Percentiles rank a stretch among this genome's conserved stretches.
Conservation (phyloP, 208 protist species). For the Trypanosoma avium region DNA sequence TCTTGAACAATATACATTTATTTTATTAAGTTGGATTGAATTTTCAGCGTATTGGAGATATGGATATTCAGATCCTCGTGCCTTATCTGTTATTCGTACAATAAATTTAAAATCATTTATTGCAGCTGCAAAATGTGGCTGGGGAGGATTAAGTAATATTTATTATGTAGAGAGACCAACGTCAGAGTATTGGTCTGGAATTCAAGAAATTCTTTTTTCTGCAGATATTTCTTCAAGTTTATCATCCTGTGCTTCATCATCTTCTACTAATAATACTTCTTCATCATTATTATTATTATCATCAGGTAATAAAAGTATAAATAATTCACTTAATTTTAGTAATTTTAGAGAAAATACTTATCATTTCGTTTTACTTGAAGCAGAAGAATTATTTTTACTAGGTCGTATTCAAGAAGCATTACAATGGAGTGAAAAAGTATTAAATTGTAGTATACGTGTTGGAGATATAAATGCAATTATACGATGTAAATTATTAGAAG, state of each 20-base stretch:
- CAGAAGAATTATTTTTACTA: conserved; percentile 36
- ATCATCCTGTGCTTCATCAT: background rate
- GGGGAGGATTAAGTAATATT: conserved; percentile 17
- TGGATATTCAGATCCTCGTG: conserved; percentile 31
- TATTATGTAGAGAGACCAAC: conserved; percentile 17
- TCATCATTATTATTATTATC: too few relatives aligned
- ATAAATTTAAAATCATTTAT: conserved; percentile 23
- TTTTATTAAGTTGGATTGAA: conserved; percentile 60
- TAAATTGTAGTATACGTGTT: conserved; percentile 24
- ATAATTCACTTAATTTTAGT: conserved; percentile 17
- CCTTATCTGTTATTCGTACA: conserved; percentile 31
- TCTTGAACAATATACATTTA: conserved; percentile 57
- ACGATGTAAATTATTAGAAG: conserved; percentile 29
- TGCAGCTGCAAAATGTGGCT: conserved; percentile 36
- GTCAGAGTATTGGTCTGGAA: conserved; percentile 23
- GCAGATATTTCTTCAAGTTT: background rate
- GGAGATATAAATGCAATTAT: conserved; percentile 18
- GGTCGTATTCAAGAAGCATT: conserved; percentile 47
- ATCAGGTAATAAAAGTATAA: too few relatives aligned
- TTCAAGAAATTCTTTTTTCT: conserved; percentile 29
- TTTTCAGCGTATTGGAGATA: conserved; percentile 50
- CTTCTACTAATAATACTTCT: too few relatives aligned
- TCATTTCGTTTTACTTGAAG: conserved; percentile 44
- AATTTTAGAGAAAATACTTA: conserved; percentile 30
- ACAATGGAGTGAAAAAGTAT: conserved; percentile 26